These are phyloP conservation scores for Hemileccinum rubropunctum DNA, from an alignment of 768 basidiomycete species.

Conservation along the genomic window DNA sequence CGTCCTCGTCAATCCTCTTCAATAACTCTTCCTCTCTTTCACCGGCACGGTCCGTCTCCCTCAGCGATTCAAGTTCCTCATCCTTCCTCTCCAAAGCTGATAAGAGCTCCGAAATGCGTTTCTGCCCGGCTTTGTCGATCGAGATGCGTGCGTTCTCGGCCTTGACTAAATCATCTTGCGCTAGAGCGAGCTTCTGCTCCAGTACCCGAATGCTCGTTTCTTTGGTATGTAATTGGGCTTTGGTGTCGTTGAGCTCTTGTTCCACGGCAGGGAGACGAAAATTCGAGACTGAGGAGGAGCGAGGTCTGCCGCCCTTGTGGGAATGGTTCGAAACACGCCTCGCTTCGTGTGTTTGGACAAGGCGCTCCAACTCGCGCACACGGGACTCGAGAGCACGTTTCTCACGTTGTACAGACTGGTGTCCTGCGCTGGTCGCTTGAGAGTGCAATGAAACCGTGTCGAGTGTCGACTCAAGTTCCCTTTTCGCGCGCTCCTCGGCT, in stretches of 20 bases:
- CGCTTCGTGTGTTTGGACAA: slow-evolving; percentile 37
- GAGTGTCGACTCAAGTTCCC: slow-evolving; percentile 55
- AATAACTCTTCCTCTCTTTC: slow-evolving; percentile 60
- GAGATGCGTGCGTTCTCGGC: slow-evolving; percentile 61
- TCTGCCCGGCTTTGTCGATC: slow-evolving; percentile 43
- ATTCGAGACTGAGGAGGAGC: slow-evolving; percentile 59
- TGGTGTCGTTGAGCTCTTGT: slow-evolving; percentile 51
- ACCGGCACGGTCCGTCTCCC: slow-evolving; percentile 36
- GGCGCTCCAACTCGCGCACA: slow-evolving; percentile 54
- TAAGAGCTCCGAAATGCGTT: slow-evolving; percentile 44
- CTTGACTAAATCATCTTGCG: slow-evolving; percentile 47
- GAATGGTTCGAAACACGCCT: slow-evolving; percentile 29
- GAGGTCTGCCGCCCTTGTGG: slow-evolving; percentile 40
- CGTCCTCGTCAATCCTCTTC: slow-evolving; percentile 70
- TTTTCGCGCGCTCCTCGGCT: slow-evolving; percentile 45
- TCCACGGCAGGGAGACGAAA: slow-evolving; percentile 51
- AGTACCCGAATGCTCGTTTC: slow-evolving; percentile 42
- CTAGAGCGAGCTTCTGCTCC: slow-evolving; percentile 47
- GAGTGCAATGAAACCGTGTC: slow-evolving; percentile 55
- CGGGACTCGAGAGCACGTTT: slow-evolving; percentile 55
- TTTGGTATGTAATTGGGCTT: slow-evolving; percentile 41
- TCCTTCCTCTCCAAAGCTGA: slow-evolving; percentile 51
- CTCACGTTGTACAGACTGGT: slow-evolving; percentile 52
- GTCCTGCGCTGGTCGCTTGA: slow-evolving; percentile 41
- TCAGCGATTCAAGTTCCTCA: slow-evolving; percentile 52